Evolutionary conservation across 1,139 yeast species (phyloP), one percentile per base, ranked within the genome.

Genomic region (Yamadazyma sp.): DNA sequence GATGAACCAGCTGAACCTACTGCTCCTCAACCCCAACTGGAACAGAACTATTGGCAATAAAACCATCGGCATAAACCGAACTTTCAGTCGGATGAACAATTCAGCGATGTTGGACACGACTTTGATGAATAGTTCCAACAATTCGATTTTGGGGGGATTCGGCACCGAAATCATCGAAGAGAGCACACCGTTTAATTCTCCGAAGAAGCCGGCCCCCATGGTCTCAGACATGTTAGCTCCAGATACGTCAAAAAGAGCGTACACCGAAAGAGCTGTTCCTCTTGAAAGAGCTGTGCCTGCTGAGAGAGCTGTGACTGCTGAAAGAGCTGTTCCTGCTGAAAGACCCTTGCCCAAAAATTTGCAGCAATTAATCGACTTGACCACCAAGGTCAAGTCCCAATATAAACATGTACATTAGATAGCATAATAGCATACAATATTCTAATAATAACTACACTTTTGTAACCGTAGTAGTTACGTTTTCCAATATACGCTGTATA

Each of bases 151-250:
- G 30, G 56, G 62, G 10, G 68, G 63, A n/a, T 63, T 67, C 48
- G 75, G 73, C 2, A 57, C 53, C 29, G 73, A 71, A 5, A 62
- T 69, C 2, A 50, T 65, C 4, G 70, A 65, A 41, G 74, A 67
- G 39, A 69, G 74, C 37, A 67, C 73, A 0, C 72, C 73, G 4
- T 54, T 54, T 28, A 56, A 52, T 15, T 61, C 73, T 0, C 70
- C 71, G 1, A 53, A 53, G 30, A 46, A 51, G 34, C 58, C 57
- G 10, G 41, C 37, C 9, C 32, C 34, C 11, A n/a, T n/a, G n/a
- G n/a, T n/a, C n/a, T n/a, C n/a, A n/a, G n/a, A n/a, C n/a, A n/a
- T n/a, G n/a, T n/a, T n/a, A n/a, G n/a, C n/a, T n/a, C n/a, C n/a
- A n/a, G n/a, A n/a, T n/a, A n/a, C n/a, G n/a, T n/a, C n/a, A n/a